phyloP scores from a whole-genome alignment of 2,329 filamentous ascomycete species.

The Penicillium sp. region DNA sequence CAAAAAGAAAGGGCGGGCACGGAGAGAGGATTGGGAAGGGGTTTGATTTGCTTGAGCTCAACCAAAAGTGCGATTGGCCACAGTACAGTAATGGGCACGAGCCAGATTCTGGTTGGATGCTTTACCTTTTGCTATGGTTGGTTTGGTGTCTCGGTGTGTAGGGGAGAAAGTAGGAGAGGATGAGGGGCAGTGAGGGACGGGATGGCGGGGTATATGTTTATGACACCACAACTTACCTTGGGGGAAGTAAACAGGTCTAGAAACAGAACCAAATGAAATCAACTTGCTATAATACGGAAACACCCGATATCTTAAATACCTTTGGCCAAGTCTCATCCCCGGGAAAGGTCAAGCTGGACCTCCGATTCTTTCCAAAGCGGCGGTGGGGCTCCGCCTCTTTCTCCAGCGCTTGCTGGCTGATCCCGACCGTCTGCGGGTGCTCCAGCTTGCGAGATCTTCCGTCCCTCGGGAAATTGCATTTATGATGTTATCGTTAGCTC shows the following conservation, averaged over 20 bases:
- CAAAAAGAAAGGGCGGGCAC: slow-evolving; percentile 35
- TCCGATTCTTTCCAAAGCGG: slow-evolving; percentile 41
- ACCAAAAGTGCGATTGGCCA: slow-evolving; percentile 19
- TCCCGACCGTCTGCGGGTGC: slow-evolving; percentile 26
- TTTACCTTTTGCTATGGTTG: background rate
- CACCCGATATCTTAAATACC: slow-evolving; percentile 26
- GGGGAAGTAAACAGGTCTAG: slow-evolving; percentile 1
- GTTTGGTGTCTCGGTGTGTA: slow-evolving; percentile 1
- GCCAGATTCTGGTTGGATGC: slow-evolving; percentile 10
- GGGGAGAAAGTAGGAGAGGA: background rate
- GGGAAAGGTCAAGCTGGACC: slow-evolving; percentile 30
- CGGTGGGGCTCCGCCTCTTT: slow-evolving; percentile 35
- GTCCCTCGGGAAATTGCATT: slow-evolving; percentile 32
- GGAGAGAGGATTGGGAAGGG: slow-evolving; percentile 10
- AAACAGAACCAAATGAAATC: slow-evolving; percentile 11
- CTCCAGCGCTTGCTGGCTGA: slow-evolving; percentile 30
- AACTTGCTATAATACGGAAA: slow-evolving; percentile 14
- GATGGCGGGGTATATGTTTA: slow-evolving; percentile 22
- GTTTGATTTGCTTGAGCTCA: slow-evolving; percentile 22
- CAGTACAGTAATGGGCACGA: slow-evolving; percentile 19
- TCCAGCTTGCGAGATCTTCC: slow-evolving; percentile 39
- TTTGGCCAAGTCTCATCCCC: slow-evolving; percentile 6
- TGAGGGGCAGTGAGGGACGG: slow-evolving; percentile 16
- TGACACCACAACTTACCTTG: slow-evolving; percentile 19
- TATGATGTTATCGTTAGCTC: slow-evolving; percentile 15